These are phyloP conservation scores for Hypoxylon lenormandii DNA, from an alignment of 495 filamentous ascomycete species.

Conservation along the genomic window DNA sequence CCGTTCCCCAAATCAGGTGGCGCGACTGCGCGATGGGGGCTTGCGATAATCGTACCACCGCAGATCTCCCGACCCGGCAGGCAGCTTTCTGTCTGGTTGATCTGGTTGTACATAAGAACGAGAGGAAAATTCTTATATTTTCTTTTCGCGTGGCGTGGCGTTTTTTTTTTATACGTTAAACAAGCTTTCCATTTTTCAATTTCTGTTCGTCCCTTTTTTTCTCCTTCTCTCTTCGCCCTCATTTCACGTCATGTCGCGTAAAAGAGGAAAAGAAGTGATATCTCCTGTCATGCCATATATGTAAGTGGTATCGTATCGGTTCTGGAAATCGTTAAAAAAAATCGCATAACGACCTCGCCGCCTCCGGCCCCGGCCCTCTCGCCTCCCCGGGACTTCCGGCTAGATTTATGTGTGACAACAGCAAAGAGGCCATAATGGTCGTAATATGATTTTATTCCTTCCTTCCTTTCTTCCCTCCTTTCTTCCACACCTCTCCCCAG, in stretches of 20 bases:
- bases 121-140: background rate
- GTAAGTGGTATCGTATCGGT: conserved; percentile 18
- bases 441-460: background rate
- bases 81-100: background rate
- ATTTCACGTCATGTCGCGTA: background rate
- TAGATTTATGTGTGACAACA: conserved; percentile 8
- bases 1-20: conserved; percentile 17
- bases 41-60: conserved; percentile 28
- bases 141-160: background rate
- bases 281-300: conserved; percentile 16
- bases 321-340: background rate
- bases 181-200: background rate
- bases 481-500: background rate
- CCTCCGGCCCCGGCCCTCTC: conserved; percentile 3
- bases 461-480: background rate
- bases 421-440: background rate
- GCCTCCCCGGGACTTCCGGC: background rate
- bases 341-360: background rate
- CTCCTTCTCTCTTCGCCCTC: background rate
- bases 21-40: conserved; percentile 16
- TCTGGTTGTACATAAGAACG: background rate
- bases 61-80: conserved; percentile 20
- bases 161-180: background rate
- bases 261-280: background rate
- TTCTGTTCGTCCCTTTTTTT: background rate